These are phyloP conservation scores for Diospyros kaki DNA, from an alignment of 148 eudicot genomes.

Conservation along the genomic window DNA sequence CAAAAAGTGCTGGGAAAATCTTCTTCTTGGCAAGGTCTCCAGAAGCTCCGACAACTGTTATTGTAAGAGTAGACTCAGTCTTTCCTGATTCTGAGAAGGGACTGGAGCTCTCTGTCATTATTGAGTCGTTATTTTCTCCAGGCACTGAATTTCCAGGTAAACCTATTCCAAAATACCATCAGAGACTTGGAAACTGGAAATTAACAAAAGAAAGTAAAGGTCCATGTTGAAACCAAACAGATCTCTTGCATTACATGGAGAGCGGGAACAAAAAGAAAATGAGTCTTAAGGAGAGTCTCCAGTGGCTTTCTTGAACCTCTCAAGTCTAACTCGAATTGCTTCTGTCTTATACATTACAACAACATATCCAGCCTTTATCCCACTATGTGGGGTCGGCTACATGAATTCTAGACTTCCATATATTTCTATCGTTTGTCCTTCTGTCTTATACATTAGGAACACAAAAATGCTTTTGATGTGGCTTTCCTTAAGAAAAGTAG, in stretches of 20 bases:
- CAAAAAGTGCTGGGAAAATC: slow-evolving; percentile 92
- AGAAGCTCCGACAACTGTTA: slow-evolving; percentile 86
- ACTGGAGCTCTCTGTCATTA: slow-evolving; percentile 18
- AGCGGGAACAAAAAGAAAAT: too few species aligned
- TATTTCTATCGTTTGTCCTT: too few species aligned
- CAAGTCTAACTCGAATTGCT: not conserved
- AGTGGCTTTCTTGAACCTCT: not conserved
- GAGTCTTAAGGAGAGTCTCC: not conserved
- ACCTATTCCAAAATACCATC: slow-evolving; percentile 29
- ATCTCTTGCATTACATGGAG: too few species aligned
- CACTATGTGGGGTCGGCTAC: too few species aligned
- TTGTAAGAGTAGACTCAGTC: slow-evolving; percentile 50
- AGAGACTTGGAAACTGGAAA: slow-evolving; percentile 12
- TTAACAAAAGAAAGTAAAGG: not conserved
- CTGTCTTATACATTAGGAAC: not conserved
- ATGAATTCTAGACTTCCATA: too few species aligned
- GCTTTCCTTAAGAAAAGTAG: not conserved
- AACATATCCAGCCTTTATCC: too few species aligned
- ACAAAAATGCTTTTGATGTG: not conserved
- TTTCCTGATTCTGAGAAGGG: slow-evolving; percentile 20
- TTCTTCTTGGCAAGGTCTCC: slow-evolving; percentile 94
- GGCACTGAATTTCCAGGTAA: slow-evolving; percentile 33
- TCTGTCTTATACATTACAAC: not conserved
- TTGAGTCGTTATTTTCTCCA: slow-evolving; percentile 25
- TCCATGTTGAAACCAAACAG: too few species aligned